Evolutionary conservation across 2,329 filamentous ascomycete genomes (phyloP).

Genomic region (Dothideomycetes sp.): DNA sequence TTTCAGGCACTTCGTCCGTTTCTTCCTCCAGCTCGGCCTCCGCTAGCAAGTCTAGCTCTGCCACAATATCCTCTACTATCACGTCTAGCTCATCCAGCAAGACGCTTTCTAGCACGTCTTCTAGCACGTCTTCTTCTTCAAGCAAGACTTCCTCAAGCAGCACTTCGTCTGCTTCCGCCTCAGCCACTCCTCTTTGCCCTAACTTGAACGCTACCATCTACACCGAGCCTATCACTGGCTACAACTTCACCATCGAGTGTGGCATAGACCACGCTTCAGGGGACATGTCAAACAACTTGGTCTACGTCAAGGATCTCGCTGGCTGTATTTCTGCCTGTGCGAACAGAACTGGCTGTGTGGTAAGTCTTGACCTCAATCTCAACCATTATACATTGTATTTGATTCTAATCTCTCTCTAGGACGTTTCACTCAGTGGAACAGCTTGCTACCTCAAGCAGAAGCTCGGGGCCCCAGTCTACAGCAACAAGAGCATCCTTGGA

Average conservation of each 20-base stretch:
- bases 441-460: constrained; percentile 22
- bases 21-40: background rate
- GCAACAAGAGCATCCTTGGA: constrained; percentile 14
- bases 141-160: background rate
- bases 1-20: background rate
- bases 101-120: background rate
- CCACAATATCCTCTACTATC: background rate
- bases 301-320: constrained; percentile 14
- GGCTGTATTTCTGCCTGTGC: constrained; percentile 21
- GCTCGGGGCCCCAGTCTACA: constrained; percentile 11
- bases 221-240: constrained; percentile 11
- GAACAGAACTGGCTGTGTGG: constrained; percentile 18
- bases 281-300: constrained; percentile 15
- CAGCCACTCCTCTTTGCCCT: constrained; percentile 10
- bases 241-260: constrained; percentile 18
- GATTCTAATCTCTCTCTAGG: too few relatives aligned
- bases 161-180: constrained; percentile 7
- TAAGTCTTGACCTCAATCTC: too few relatives aligned
- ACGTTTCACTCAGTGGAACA: constrained; percentile 19
- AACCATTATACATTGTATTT: too few relatives aligned
- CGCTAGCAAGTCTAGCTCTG: background rate
- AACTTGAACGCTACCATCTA: constrained; percentile 13
- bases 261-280: constrained; percentile 22
- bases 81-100: too few relatives aligned
- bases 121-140: constrained; percentile 1